A percentile compares a stretch with the other conserved stretches of the same genome.
Evolutionary conservation across 179 eudicot genomes (phyloP).

Genomic region (Actinidia chinensis): DNA sequence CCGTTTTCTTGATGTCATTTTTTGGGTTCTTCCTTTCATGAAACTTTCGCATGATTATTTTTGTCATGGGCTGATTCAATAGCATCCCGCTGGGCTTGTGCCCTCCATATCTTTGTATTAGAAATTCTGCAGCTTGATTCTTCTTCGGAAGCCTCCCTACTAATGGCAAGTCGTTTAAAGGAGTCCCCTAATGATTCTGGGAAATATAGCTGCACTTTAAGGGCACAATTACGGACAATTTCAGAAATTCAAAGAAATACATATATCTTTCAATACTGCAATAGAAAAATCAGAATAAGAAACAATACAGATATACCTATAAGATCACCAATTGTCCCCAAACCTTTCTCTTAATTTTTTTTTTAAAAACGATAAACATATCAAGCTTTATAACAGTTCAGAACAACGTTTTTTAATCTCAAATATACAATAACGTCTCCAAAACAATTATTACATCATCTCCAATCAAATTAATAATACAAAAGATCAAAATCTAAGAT

Average conservation of each 20-base stretch:
- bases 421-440: too few species aligned
- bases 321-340: too few species aligned
- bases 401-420: too few species aligned
- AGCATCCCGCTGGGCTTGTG: constrained; percentile 91
- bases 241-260: background rate
- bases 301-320: too few species aligned
- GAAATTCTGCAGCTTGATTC: constrained; percentile 89
- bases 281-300: background rate
- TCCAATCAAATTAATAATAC: too few species aligned
- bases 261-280: constrained; percentile 6
- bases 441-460: too few species aligned
- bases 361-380: too few species aligned
- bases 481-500: too few species aligned
- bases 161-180: constrained; percentile 87
- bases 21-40: constrained; percentile 83
- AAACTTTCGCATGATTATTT: constrained; percentile 83
- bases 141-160: constrained; percentile 87
- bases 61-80: constrained; percentile 95
- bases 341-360: too few species aligned
- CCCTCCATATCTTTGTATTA: constrained; percentile 72
- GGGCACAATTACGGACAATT: constrained; percentile 13
- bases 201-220: constrained; percentile 67
- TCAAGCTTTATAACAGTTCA: too few species aligned
- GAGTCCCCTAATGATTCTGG: constrained; percentile 89
- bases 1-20: constrained; percentile 71